phyloP scores from a whole-genome alignment of 768 basidiomycete species.

The Auricularia sp. region DNA sequence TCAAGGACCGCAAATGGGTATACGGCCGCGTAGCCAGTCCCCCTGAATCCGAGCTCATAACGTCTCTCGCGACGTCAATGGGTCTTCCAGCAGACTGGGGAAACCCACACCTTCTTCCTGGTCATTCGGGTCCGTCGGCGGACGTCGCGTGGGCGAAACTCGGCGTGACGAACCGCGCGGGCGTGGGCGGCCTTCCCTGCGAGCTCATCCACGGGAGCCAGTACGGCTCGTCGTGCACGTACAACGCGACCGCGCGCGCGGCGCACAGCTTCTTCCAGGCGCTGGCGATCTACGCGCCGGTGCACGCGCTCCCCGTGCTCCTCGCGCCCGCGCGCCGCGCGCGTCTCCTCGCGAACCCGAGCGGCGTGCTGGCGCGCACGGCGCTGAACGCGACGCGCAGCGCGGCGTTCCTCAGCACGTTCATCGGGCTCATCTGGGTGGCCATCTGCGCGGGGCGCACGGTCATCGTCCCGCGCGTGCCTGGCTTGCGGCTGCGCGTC shows the following conservation, averaged over 20 bases:
- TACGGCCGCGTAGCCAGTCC: conserved; percentile 37
- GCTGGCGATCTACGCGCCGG: conserved; percentile 59
- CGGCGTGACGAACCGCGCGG: conserved; percentile 39
- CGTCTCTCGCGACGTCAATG: conserved; percentile 40
- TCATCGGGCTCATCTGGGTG: conserved; percentile 62
- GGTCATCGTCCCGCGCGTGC: conserved; percentile 41
- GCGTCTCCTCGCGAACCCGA: conserved; percentile 12
- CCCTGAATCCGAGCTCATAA: conserved; percentile 30
- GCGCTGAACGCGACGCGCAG: conserved; percentile 44
- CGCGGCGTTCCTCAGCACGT: conserved; percentile 61
- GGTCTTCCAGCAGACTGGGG: conserved; percentile 56
- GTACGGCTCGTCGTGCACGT: conserved; percentile 44
- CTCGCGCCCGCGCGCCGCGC: conserved; percentile 16
- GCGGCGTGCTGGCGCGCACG: conserved; percentile 25
- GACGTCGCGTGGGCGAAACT: conserved; percentile 44
- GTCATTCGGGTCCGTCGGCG: conserved; percentile 47
- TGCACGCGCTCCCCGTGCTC: conserved; percentile 60
- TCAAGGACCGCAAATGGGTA: conserved; percentile 49
- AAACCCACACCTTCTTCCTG: conserved; percentile 47
- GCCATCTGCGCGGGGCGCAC: conserved; percentile 62
- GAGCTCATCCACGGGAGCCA: conserved; percentile 58
- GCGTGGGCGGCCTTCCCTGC: conserved; percentile 66
- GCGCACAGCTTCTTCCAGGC: conserved; percentile 51
- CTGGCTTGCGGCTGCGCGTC: conserved; percentile 42
- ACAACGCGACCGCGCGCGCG: conserved; percentile 47